Evolutionary conservation across 1,139 yeast genomes (phyloP), one percentile per base, ranked within the genome.

Genomic region (Protomyces lactucae-debilis): DNA sequence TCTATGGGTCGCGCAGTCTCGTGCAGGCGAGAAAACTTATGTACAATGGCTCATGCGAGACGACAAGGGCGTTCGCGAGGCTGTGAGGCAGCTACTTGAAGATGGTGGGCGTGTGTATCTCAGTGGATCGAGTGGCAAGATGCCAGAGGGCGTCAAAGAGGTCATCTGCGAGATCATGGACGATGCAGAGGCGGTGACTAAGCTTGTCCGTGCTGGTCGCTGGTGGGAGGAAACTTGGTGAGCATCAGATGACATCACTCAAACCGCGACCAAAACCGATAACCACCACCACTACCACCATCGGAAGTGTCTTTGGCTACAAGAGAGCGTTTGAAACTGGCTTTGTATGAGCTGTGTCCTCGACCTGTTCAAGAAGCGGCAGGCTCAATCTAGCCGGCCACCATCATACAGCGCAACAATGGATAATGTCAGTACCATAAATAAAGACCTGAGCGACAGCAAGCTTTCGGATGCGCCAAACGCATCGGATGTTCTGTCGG

Each of bases 171-270:
- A 83, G 39, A 82, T 86, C 25, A 71, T 90, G 1, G 79, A 77
- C 1, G 78, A 78, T 14, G 87, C 92, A 0, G 81, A 80, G 46
- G 75, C 75, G 2, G 80, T 92, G 83, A 28, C 32, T 35, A 21
- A 16, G 32, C 56, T 59, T 28, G 97, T 92, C 71, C 82, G 81
- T 67, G 72, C 73, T 6, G 85, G 86, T 6, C 77, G 92, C 68
- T 92, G 89, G 72, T 78, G 89, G 64, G 97, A 93, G 74, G 99
- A 93, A 72, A 91, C 97, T 0, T 92, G 98, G 98, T 92, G 23
- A 37, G 16, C 16, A 37, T 12, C 43, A n/a, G 5, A 68, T 39
- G 21, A 10, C 32, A 46, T 1, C 52, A 46, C 4, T 3, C 9
- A 6, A 16, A 16, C 16, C 46, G 16, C 46, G 21, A 9, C 46